These are phyloP conservation scores for Chlorophyllum brunneum DNA, from an alignment of 768 basidiomycete genomes.

Conservation along the genomic window DNA sequence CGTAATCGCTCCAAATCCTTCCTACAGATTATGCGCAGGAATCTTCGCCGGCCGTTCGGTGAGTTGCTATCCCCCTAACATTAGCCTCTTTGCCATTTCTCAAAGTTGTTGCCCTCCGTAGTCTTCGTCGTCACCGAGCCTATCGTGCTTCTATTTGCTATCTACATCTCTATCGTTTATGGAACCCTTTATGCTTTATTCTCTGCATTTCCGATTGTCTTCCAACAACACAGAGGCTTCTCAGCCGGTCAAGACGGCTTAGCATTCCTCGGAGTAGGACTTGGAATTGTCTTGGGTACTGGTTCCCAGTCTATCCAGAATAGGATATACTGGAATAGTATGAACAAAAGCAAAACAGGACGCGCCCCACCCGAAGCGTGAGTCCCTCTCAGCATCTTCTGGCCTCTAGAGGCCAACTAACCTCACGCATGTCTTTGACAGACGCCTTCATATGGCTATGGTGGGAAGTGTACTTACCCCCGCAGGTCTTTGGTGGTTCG, in stretches of 20 bases:
- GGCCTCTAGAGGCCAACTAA: background rate
- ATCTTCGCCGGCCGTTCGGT: conserved; percentile 56
- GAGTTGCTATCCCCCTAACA: conserved; percentile 18
- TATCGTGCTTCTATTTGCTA: conserved; percentile 53
- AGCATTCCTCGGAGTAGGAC: conserved; percentile 61
- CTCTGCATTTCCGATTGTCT: conserved; percentile 58
- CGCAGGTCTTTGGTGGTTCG: conserved; percentile 63
- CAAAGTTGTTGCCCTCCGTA: conserved; percentile 18
- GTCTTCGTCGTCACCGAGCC: conserved; percentile 61
- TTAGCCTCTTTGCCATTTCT: background rate
- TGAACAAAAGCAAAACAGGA: conserved; percentile 43
- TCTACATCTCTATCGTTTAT: conserved; percentile 61
- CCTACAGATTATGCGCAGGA: conserved; percentile 37
- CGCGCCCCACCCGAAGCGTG: conserved; percentile 60
- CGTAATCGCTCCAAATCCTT: conserved; percentile 38
- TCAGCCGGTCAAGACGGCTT: conserved; percentile 53
- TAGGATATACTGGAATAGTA: conserved; percentile 45
- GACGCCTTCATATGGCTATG: conserved; percentile 58
- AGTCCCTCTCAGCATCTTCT: conserved; percentile 20
- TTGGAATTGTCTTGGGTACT: conserved; percentile 51
- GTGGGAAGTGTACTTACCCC: conserved; percentile 50
- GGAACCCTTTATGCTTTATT: conserved; percentile 63
- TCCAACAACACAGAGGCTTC: conserved; percentile 50
- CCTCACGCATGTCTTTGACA: conserved; percentile 20
- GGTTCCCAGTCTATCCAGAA: conserved; percentile 51